phyloP scores from a whole-genome alignment of 2,329 filamentous ascomycete genomes.

The Monosporascus sp. region DNA sequence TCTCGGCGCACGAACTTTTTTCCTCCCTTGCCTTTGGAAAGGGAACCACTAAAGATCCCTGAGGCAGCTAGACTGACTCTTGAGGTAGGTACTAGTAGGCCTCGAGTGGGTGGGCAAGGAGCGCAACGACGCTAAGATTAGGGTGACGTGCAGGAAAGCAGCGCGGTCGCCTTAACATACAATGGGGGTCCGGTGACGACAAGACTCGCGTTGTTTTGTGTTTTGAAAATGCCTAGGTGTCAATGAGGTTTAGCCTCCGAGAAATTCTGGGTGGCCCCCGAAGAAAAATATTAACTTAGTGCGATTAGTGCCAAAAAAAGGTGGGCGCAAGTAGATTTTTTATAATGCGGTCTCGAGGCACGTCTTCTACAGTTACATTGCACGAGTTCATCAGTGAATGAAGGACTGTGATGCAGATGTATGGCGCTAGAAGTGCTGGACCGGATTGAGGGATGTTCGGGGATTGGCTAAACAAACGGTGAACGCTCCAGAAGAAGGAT shows the following conservation, averaged over 20 bases:
- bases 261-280: constrained; percentile 20
- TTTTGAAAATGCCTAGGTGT: constrained; percentile 14
- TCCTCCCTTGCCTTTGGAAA: not conserved
- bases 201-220: constrained; percentile 14
- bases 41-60: constrained; percentile 19
- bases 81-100: constrained; percentile 1
- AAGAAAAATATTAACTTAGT: constrained; percentile 16
- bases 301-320: constrained; percentile 25
- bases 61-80: constrained; percentile 25
- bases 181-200: constrained; percentile 15
- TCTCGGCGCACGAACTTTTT: constrained; percentile 16
- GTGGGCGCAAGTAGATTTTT: constrained; percentile 22
- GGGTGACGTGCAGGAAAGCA: not conserved
- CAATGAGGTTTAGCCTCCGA: constrained; percentile 16
- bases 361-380: constrained; percentile 1
- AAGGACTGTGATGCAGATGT: not conserved
- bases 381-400: not conserved
- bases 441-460: not conserved
- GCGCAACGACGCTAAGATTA: not conserved
- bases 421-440: not conserved
- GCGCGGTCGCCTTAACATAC: not conserved
- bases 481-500: not conserved
- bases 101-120: not conserved
- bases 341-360: constrained; percentile 26
- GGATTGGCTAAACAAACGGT: not conserved